These are phyloP conservation scores for Chlorella ohadii DNA, from an alignment of 139 green algal genomes.

Conservation along the genomic window DNA sequence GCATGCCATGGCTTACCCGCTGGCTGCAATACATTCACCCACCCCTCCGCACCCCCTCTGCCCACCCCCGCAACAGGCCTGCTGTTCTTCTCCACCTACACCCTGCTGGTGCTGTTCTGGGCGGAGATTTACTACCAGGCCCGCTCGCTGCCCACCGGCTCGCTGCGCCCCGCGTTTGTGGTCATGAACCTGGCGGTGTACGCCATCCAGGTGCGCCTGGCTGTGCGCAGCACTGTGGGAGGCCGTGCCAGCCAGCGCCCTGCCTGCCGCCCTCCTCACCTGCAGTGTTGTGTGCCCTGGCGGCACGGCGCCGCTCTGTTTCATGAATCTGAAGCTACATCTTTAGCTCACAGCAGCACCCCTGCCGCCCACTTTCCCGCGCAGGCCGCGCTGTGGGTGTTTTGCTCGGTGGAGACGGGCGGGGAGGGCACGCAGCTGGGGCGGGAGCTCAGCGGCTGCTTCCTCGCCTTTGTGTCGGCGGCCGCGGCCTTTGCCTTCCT, in stretches of 20 bases:
- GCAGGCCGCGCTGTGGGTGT: slow-evolving; percentile 44
- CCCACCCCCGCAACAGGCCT: slow-evolving; percentile 69
- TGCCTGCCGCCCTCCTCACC: too few species aligned
- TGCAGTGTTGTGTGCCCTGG: too few species aligned
- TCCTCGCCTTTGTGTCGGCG: slow-evolving; percentile 83
- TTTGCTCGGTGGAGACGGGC: slow-evolving; percentile 9
- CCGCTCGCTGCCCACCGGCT: slow-evolving; percentile 76
- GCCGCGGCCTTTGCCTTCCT: slow-evolving; percentile 88
- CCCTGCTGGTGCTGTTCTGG: slow-evolving; percentile 98
- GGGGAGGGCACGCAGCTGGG: slow-evolving; percentile 26
- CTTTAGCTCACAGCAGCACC: too few species aligned
- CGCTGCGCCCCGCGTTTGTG: slow-evolving; percentile 87
- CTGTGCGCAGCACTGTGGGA: too few species aligned
- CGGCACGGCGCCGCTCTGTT: too few species aligned
- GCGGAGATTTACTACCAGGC: slow-evolving; percentile 99
- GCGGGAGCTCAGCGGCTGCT: slow-evolving; percentile 52
- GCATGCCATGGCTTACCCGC: too few species aligned
- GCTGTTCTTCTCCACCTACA: slow-evolving; percentile 99
- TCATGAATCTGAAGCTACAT: too few species aligned
- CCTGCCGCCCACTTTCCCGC: neutral
- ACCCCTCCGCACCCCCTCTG: too few species aligned
- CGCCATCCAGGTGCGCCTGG: slow-evolving; percentile 58
- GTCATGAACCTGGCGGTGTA: slow-evolving; percentile 91
- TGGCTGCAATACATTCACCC: too few species aligned
- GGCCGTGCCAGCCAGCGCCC: too few species aligned